Conservation (phyloP, 2,329 filamentous ascomycete genomes). For the Phyllosticta citrichinensis region DNA sequence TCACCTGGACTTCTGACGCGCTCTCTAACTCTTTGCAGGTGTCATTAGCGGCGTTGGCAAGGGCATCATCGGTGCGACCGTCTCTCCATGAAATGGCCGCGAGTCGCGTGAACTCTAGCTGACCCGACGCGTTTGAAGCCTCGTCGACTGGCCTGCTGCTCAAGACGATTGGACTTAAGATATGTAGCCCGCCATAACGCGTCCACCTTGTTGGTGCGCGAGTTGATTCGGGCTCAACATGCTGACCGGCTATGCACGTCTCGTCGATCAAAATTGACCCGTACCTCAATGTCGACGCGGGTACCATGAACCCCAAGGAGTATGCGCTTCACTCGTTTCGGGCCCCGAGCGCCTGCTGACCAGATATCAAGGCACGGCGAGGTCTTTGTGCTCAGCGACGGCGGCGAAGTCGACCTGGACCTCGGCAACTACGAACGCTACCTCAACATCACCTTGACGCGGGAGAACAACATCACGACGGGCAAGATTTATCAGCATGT, state of each 20-base stretch:
- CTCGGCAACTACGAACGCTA: constrained; percentile 73
- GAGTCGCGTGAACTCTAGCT: constrained; percentile 10
- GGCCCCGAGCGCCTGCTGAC: constrained; percentile 1
- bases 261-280: constrained; percentile 62
- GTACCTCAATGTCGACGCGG: constrained; percentile 69
- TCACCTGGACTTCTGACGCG: constrained; percentile 11
- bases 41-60: constrained; percentile 52
- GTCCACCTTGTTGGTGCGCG: background rate
- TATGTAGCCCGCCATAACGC: constrained; percentile 37
- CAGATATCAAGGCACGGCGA: constrained; percentile 60
- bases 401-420: constrained; percentile 67
- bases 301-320: constrained; percentile 59
- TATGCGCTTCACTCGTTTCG: constrained; percentile 22
- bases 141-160: constrained; percentile 65
- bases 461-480: constrained; percentile 93
- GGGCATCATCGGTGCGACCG: constrained; percentile 54
- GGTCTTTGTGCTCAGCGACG: constrained; percentile 78
- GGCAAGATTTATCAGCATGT: constrained; percentile 93
- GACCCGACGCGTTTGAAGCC: constrained; percentile 38
- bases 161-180: constrained; percentile 70
- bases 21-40: constrained; percentile 24
- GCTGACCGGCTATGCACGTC: constrained; percentile 35
- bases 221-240: background rate
- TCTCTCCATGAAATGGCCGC: constrained; percentile 4
- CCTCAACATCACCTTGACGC: constrained; percentile 68